phyloP scores from a whole-genome alignment of 2,329 filamentous ascomycete genomes.

The Colletotrichum lentis region DNA sequence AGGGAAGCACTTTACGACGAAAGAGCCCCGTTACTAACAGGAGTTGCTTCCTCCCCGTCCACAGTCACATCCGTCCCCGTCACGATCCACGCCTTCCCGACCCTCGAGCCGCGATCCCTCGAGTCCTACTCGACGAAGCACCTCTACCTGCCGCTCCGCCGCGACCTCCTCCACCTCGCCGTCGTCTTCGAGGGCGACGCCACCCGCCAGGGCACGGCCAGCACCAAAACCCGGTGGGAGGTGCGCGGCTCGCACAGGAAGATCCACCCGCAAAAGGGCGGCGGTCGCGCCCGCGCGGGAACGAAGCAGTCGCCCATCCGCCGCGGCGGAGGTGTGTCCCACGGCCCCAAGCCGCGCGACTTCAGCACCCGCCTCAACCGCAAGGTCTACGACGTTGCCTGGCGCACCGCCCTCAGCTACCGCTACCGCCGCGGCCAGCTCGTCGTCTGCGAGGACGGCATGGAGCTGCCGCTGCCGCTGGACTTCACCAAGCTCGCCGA shows the following conservation, averaged over 20 bases:
- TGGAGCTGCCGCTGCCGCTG: slow-evolving; percentile 69
- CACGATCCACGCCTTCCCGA: slow-evolving; percentile 90
- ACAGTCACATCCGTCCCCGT: slow-evolving; percentile 73
- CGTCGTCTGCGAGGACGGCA: slow-evolving; percentile 80
- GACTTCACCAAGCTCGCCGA: slow-evolving; percentile 56
- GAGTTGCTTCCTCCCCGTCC: too few relatives aligned
- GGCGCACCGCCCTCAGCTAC: slow-evolving; percentile 92
- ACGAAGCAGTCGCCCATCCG: slow-evolving; percentile 83
- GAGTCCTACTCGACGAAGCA: slow-evolving; percentile 82
- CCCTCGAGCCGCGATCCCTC: slow-evolving; percentile 82
- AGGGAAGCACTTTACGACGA: not conserved
- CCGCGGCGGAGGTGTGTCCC: slow-evolving; percentile 84
- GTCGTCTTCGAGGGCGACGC: slow-evolving; percentile 92
- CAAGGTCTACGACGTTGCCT: slow-evolving; percentile 95
- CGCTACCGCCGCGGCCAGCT: slow-evolving; percentile 88
- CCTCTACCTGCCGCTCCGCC: slow-evolving; percentile 84
- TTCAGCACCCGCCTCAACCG: slow-evolving; percentile 83
- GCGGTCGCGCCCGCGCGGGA: slow-evolving; percentile 80
- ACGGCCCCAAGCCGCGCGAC: slow-evolving; percentile 91
- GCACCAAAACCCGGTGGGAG: slow-evolving; percentile 80
- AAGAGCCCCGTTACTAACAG: slow-evolving; percentile 28
- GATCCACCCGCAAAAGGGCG: slow-evolving; percentile 86
- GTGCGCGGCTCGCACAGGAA: slow-evolving; percentile 86
- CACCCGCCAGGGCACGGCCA: slow-evolving; percentile 86
- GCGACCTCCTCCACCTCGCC: slow-evolving; percentile 91